Percentiles rank a stretch among this genome's conserved stretches.
These are phyloP conservation scores for Claviceps digitariae DNA, from an alignment of 2,329 filamentous ascomycete genomes.

Conservation along the genomic window DNA sequence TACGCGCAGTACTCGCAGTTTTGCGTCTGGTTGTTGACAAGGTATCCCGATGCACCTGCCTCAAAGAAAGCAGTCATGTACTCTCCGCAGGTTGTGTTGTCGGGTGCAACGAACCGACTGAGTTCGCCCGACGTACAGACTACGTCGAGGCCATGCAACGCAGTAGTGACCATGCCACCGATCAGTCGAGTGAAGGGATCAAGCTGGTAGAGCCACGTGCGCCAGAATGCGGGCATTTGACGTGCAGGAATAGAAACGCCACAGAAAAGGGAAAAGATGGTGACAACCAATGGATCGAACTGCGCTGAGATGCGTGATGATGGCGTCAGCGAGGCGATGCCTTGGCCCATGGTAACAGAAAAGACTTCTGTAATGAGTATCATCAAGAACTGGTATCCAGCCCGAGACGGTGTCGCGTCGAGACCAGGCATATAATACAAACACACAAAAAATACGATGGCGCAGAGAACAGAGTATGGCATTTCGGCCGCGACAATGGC, in stretches of 20 bases:
- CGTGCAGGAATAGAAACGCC: slow-evolving; percentile 70
- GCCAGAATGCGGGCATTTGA: slow-evolving; percentile 68
- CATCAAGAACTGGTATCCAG: slow-evolving; percentile 81
- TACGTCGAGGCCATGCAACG: slow-evolving; percentile 53
- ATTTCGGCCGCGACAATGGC: slow-evolving; percentile 73
- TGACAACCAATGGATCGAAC: slow-evolving; percentile 70
- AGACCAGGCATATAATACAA: slow-evolving; percentile 78
- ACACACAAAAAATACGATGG: slow-evolving; percentile 67
- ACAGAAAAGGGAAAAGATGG: slow-evolving; percentile 75
- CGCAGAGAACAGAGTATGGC: slow-evolving; percentile 70
- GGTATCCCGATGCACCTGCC: slow-evolving; percentile 55
- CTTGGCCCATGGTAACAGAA: slow-evolving; percentile 66
- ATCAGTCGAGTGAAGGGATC: slow-evolving; percentile 76
- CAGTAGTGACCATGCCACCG: slow-evolving; percentile 65
- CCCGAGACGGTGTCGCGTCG: slow-evolving; percentile 45
- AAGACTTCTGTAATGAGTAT: slow-evolving; percentile 74
- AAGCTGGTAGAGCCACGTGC: slow-evolving; percentile 68
- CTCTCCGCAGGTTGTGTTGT: slow-evolving; percentile 52
- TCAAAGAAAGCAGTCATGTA: slow-evolving; percentile 65
- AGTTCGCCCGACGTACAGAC: slow-evolving; percentile 47
- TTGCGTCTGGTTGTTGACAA: slow-evolving; percentile 50
- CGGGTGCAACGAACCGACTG: slow-evolving; percentile 54
- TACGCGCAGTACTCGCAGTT: slow-evolving; percentile 74
- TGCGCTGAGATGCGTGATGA: slow-evolving; percentile 66
- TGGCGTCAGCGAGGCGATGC: slow-evolving; percentile 63